Percentiles rank a stretch among this genome's conserved stretches.
These are phyloP conservation scores for Akanthomyces uredinophilus DNA, from an alignment of 2,329 filamentous ascomycete genomes.

Conservation along the genomic window DNA sequence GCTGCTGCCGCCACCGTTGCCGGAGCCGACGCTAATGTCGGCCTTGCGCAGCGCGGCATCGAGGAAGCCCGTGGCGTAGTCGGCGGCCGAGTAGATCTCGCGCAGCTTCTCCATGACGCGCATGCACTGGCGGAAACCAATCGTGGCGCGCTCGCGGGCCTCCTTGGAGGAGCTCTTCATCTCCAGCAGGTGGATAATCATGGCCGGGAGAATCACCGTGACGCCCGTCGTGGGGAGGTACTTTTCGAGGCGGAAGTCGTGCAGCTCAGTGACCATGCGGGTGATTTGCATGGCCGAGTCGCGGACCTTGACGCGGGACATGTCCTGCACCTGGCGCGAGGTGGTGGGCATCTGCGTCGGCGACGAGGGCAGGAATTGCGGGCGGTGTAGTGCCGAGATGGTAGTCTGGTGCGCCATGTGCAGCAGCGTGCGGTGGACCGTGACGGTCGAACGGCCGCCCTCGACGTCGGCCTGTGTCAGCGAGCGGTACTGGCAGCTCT, in stretches of 20 bases:
- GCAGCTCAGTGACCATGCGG: constrained; percentile 71
- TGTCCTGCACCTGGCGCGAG: constrained; percentile 69
- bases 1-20: background rate
- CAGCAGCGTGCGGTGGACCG: constrained; percentile 75
- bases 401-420: constrained; percentile 95
- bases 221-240: constrained; percentile 86
- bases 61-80: constrained; percentile 93
- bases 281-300: constrained; percentile 83
- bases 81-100: constrained; percentile 88
- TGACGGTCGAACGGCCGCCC: constrained; percentile 54
- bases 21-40: constrained; percentile 60
- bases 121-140: constrained; percentile 89
- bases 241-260: constrained; percentile 65
- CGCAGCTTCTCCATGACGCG: constrained; percentile 80
- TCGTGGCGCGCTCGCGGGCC: constrained; percentile 66
- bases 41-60: constrained; percentile 87
- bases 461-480: constrained; percentile 51
- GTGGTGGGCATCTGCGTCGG: constrained; percentile 47
- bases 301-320: constrained; percentile 76
- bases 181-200: constrained; percentile 89
- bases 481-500: constrained; percentile 63
- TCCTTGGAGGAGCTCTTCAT: constrained; percentile 77
- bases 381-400: constrained; percentile 82
- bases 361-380: constrained; percentile 77
- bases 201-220: constrained; percentile 83